These are phyloP conservation scores for Fonsecaea pugnacius DNA, from an alignment of 2,329 filamentous ascomycete species.

Conservation along the genomic window DNA sequence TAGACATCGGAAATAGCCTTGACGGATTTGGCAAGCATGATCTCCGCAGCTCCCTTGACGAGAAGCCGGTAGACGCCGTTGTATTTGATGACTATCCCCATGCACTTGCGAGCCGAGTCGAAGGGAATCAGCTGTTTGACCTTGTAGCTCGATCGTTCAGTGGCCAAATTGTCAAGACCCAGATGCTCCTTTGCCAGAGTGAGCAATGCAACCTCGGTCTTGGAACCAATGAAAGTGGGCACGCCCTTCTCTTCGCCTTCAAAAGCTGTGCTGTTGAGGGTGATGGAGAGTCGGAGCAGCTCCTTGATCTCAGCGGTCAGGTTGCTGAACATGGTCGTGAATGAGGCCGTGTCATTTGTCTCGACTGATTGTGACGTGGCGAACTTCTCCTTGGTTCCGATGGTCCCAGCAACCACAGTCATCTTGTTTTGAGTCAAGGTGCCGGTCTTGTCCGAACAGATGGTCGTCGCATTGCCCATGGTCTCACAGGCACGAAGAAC, in stretches of 20 bases:
- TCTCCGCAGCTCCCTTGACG: slow-evolving; percentile 55
- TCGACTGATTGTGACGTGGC: slow-evolving; percentile 27
- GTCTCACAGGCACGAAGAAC: slow-evolving; percentile 79
- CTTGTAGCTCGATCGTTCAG: slow-evolving; percentile 65
- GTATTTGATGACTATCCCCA: slow-evolving; percentile 53
- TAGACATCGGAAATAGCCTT: slow-evolving; percentile 42
- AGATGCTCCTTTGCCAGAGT: slow-evolving; percentile 69
- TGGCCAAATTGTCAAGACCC: slow-evolving; percentile 65
- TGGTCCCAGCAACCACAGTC: slow-evolving; percentile 74
- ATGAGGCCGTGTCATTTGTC: slow-evolving; percentile 20
- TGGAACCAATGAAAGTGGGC: slow-evolving; percentile 72
- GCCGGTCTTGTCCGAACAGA: slow-evolving; percentile 80
- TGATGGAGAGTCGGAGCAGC: slow-evolving; percentile 49
- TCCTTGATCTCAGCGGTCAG: slow-evolving; percentile 43
- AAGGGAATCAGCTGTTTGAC: slow-evolving; percentile 73
- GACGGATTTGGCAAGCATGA: slow-evolving; percentile 48
- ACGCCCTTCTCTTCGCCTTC: slow-evolving; percentile 72
- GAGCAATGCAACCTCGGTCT: slow-evolving; percentile 77
- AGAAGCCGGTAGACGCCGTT: slow-evolving; percentile 50
- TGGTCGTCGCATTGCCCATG: slow-evolving; percentile 78
- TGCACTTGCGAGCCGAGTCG: slow-evolving; percentile 74
- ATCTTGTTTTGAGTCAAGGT: slow-evolving; percentile 76
- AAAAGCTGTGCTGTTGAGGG: slow-evolving; percentile 70
- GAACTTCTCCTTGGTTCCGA: slow-evolving; percentile 65
- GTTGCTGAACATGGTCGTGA: slow-evolving; percentile 33